Percentiles rank a stretch among this genome's conserved stretches.
These are phyloP conservation scores for Trichoderma sp. DNA, from an alignment of 2,329 filamentous ascomycete genomes.

Conservation along the genomic window DNA sequence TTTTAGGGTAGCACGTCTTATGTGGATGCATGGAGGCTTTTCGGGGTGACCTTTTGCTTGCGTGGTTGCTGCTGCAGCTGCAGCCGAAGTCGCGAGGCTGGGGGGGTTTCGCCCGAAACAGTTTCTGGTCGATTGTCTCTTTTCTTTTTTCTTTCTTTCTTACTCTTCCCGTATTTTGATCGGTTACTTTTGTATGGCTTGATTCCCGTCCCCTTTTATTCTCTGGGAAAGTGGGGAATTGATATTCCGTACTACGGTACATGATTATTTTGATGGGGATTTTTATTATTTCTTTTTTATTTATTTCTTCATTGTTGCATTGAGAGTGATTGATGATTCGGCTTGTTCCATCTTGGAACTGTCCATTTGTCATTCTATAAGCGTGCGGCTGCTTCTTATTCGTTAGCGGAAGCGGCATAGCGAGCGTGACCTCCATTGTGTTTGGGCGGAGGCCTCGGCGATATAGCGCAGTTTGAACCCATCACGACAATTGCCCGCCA, in stretches of 20 bases:
- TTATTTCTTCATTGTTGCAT: neutral
- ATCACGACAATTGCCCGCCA: neutral
- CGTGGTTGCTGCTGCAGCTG: neutral
- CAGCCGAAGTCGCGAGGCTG: constrained; percentile 11
- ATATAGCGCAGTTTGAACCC: neutral
- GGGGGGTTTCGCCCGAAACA: neutral
- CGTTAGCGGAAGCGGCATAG: neutral
- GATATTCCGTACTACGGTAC: neutral
- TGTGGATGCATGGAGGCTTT: neutral
- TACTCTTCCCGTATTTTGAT: neutral
- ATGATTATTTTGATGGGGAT: neutral
- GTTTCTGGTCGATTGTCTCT: neutral
- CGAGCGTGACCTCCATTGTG: neutral
- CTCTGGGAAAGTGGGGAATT: neutral
- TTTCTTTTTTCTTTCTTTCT: neutral
- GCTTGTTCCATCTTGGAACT: neutral
- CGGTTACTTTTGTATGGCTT: neutral
- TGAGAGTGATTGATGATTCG: neutral
- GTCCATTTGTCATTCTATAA: neutral
- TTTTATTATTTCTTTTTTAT: neutral
- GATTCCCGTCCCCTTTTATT: neutral
- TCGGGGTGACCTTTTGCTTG: neutral
- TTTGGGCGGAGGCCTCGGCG: neutral
- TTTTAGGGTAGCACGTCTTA: neutral
- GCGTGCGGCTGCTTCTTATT: neutral